Conservation (phyloP, 768 basidiomycete genomes). For the Amanita rubescens region DNA sequence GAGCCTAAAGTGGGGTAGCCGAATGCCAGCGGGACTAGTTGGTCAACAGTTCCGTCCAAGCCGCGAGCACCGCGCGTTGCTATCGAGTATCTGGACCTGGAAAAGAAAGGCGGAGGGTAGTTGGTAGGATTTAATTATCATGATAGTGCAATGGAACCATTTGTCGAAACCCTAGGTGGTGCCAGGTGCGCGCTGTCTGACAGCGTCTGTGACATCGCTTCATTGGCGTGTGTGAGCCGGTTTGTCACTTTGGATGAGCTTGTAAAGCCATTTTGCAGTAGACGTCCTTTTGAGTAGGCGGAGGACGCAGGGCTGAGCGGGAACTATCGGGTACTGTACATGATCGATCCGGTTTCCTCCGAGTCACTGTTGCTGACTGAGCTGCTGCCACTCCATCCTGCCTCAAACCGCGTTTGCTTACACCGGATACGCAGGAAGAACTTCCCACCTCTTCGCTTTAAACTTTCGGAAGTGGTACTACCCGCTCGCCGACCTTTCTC, state of each 20-base stretch:
- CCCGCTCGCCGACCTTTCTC: no score
- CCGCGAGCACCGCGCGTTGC: slow-evolving; percentile 16
- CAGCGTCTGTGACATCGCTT: slow-evolving; percentile 29
- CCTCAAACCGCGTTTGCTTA: no score
- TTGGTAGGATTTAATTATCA: slow-evolving; percentile 13
- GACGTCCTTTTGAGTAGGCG: background rate
- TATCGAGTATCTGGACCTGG: slow-evolving; percentile 17
- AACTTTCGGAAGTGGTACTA: no score
- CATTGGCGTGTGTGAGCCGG: slow-evolving; percentile 29
- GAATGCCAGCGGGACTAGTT: slow-evolving; percentile 31
- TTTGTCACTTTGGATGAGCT: slow-evolving; percentile 29
- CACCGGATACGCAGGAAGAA: no score
- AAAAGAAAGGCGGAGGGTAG: slow-evolving; percentile 13
- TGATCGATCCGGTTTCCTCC: no score
- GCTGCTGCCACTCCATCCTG: no score
- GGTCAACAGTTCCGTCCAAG: slow-evolving; percentile 18
- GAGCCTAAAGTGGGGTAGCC: slow-evolving; percentile 32
- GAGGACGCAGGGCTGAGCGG: no score
- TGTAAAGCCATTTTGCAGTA: slow-evolving; percentile 26
- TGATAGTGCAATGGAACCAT: slow-evolving; percentile 41
- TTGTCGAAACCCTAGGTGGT: slow-evolving; percentile 39
- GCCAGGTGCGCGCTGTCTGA: slow-evolving; percentile 29
- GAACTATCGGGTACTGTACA: no score
- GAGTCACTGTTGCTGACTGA: no score
- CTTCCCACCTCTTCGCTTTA: no score